Evolutionary conservation across 2,329 filamentous ascomycete genomes (phyloP), one percentile per base, ranked within the genome.

Genomic region (Ophiostoma triangulosporum): DNA sequence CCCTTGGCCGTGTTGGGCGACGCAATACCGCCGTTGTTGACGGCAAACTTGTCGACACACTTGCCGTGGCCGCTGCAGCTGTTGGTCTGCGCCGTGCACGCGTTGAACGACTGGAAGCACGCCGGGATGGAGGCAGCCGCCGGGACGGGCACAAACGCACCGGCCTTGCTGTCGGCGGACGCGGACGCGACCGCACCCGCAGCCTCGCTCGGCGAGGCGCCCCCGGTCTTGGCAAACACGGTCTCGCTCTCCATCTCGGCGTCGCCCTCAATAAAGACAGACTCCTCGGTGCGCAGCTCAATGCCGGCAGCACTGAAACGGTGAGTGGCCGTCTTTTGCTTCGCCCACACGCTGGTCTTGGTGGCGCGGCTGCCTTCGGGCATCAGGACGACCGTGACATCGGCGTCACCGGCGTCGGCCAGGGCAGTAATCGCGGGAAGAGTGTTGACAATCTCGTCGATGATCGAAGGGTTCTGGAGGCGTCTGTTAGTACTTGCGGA

Each of bases 31-130:
- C 73, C 72, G 51, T 69, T 68, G 62, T 62, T 63, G 52, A 65
- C 64, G 14, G 69, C 65, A 59, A 78, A 89, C 63, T 83, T 84
- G 65, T 84, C 74, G 59, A 76, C 71, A 72, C 93, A 97, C 27
- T 68, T 64, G 48, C 93, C 93, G 67, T 93, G 89, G 53, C 84
- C 81, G 14, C 85, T 88, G 75, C 93, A 98, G 64, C 80, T 81
- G 61, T 80, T 77, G 2, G 93, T 98, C 38, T 71, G 73, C 54
- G 75, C 74, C 50, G 76, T 70, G 70, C 91, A 97, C 54, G 76
- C 72, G 38, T 82, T 79, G 60, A 81, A 69, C 2, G 82, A 83
- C 51, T 73, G 66, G 73, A 94, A 91, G 75, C 91, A 97, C 46
- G 80, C 69, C 6, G 86, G 84, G 48, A 90, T 74, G 55, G 69